Evolutionary conservation across 129 eudicot genomes (phyloP), one percentile per base, ranked within the genome.

Genomic region (Lonicera japonica): DNA sequence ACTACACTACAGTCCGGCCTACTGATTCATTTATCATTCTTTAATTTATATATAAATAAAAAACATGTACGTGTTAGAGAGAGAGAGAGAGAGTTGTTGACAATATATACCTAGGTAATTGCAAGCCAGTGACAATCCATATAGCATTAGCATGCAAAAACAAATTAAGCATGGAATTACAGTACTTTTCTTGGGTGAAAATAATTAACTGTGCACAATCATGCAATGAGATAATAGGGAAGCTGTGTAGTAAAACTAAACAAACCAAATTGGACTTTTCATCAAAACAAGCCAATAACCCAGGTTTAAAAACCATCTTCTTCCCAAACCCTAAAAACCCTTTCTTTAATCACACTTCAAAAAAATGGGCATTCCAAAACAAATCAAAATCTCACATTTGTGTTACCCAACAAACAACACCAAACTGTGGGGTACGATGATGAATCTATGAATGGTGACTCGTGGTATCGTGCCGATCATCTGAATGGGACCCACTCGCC

Each of bases 351-450:
- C 78, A 80, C 80, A 83, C 77, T 39, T 29, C 2, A 29, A 23
- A 58, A 58, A 54, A 57, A 63, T 43, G 21, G 16, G 20, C 23
- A 60, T 64, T 55, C 58, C 62, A 18, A 72, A 70, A 75, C 76
- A 82, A 86, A 69, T 73, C 87, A 79, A 84, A 88, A 29, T 6
- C 36, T 85, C 96, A 84, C 96, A 77, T 87, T 89, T 84, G 96
- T 75, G 84, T 75, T 73, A 79, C 83, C 84, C 81, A 87, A 75
- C 80, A 81, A 78, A 80, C 89, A 63, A 64, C 75, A 80, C 79
- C 36, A 67, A n/a, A 45, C 38, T 58, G 58, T 71, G 54, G 39
- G 53, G 57, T 34, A 13, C 1, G 46, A 45, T 65, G 64, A 55
- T n/a, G n/a, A n/a, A n/a, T 47, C 67, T 71, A 86, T 3, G 97